phyloP scores from a whole-genome alignment of 768 basidiomycete genomes.

The Boletus subparvulus region DNA sequence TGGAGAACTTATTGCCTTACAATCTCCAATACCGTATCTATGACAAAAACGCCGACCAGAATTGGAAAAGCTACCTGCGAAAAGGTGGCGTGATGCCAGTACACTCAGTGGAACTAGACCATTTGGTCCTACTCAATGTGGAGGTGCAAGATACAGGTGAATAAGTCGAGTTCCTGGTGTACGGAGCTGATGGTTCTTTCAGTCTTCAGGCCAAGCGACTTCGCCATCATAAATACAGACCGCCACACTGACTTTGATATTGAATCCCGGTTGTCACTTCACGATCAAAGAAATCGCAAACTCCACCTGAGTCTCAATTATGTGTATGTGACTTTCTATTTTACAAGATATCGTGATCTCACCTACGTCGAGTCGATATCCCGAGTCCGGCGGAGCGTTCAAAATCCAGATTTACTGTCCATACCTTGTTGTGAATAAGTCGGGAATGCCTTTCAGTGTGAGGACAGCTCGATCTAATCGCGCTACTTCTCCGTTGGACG shows the following conservation, averaged over 20 bases:
- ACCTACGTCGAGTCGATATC: slow-evolving; percentile 54
- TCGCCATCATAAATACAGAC: slow-evolving; percentile 96
- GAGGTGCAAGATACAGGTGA: slow-evolving; percentile 87
- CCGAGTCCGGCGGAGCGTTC: slow-evolving; percentile 92
- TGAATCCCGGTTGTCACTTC: slow-evolving; percentile 69
- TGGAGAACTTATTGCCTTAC: slow-evolving; percentile 94
- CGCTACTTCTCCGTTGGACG: slow-evolving; percentile 64
- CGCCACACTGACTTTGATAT: slow-evolving; percentile 85
- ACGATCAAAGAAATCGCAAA: slow-evolving; percentile 73
- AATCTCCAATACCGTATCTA: slow-evolving; percentile 96
- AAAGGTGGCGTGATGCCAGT: slow-evolving; percentile 95
- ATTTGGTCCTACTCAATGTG: slow-evolving; percentile 88
- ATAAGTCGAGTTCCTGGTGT: neutral
- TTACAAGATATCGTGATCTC: neutral
- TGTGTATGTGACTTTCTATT: slow-evolving; percentile 54
- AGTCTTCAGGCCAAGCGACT: slow-evolving; percentile 94
- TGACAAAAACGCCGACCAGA: slow-evolving; percentile 91
- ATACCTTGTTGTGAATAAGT: slow-evolving; percentile 91
- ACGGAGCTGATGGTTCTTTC: slow-evolving; percentile 2
- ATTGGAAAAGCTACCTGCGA: slow-evolving; percentile 91
- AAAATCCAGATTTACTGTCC: slow-evolving; percentile 94
- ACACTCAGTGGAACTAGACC: slow-evolving; percentile 89
- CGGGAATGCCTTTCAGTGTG: slow-evolving; percentile 76
- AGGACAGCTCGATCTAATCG: slow-evolving; percentile 63
- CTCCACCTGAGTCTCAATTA: slow-evolving; percentile 86